phyloP scores from a whole-genome alignment of 805 yeast species.

The Cyberlindnera amylophila region DNA sequence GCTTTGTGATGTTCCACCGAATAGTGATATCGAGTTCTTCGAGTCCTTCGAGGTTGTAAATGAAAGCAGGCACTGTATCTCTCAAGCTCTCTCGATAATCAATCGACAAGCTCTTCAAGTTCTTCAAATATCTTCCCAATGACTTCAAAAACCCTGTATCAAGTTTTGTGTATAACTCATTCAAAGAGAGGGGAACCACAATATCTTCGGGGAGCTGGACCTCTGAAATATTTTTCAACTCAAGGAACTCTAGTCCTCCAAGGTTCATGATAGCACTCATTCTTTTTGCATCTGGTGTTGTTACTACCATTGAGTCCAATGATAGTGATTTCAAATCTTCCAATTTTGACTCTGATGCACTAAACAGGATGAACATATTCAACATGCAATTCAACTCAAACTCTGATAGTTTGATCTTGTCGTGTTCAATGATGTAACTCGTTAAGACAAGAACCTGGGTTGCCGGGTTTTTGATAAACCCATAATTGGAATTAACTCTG shows the following conservation, averaged over 20 bases:
- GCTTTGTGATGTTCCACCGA: slow-evolving; percentile 36
- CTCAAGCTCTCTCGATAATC: slow-evolving; percentile 39
- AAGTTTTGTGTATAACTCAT: slow-evolving; percentile 12
- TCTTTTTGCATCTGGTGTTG: slow-evolving; percentile 16
- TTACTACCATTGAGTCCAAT: slow-evolving; percentile 17
- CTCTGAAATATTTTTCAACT: slow-evolving; percentile 36
- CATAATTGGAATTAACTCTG: slow-evolving; percentile 15
- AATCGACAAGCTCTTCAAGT: slow-evolving; percentile 30
- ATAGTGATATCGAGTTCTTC: slow-evolving; percentile 37
- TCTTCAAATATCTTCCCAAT: slow-evolving; percentile 27
- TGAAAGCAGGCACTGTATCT: slow-evolving; percentile 39
- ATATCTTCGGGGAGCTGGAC: slow-evolving; percentile 25
- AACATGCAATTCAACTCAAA: slow-evolving; percentile 17
- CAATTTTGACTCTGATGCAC: slow-evolving; percentile 2
- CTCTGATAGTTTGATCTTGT: slow-evolving; percentile 13
- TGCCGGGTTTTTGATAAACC: slow-evolving; percentile 16
- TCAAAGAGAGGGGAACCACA: slow-evolving; percentile 9
- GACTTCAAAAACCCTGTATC: slow-evolving; percentile 28
- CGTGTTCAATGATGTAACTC: slow-evolving; percentile 16
- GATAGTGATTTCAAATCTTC: slow-evolving; percentile 9
- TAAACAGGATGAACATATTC: slow-evolving; percentile 12
- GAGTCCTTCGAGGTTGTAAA: slow-evolving; percentile 26
- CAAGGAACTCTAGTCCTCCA: slow-evolving; percentile 27
- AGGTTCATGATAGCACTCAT: slow-evolving; percentile 10
- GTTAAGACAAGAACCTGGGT: slow-evolving; percentile 21